Conservation (phyloP, 2,329 filamentous ascomycete genomes). For the Claviceps spartinae region DNA sequence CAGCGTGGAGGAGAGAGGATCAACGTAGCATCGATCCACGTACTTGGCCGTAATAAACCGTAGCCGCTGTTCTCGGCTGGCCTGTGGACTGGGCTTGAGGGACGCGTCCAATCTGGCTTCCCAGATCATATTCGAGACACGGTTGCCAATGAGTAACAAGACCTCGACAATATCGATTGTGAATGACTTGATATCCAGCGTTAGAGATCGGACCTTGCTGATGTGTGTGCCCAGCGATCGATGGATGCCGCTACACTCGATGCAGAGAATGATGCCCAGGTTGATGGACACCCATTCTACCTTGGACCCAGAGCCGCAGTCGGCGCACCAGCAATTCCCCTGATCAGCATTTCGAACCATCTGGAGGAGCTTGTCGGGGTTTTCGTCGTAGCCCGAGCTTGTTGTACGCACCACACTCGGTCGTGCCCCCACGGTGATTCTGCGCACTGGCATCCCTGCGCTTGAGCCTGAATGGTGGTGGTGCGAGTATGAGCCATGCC, state of each 20-base stretch:
- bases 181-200: slow-evolving; percentile 89
- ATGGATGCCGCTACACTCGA: slow-evolving; percentile 96
- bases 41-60: slow-evolving; percentile 95
- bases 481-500: slow-evolving; percentile 37
- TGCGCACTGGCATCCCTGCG: slow-evolving; percentile 53
- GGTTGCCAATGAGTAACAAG: slow-evolving; percentile 79
- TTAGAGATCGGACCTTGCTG: slow-evolving; percentile 90
- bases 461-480: slow-evolving; percentile 31
- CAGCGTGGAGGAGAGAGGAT: slow-evolving; percentile 59
- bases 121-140: slow-evolving; percentile 94
- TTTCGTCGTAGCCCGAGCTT: slow-evolving; percentile 65
- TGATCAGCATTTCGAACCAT: slow-evolving; percentile 81
- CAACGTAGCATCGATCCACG: slow-evolving; percentile 68
- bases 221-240: slow-evolving; percentile 93
- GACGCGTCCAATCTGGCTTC: slow-evolving; percentile 68
- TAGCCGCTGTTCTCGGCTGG: slow-evolving; percentile 80
- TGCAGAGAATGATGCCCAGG: slow-evolving; percentile 87
- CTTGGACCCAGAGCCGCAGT: slow-evolving; percentile 82
- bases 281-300: slow-evolving; percentile 99
- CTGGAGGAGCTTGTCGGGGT: slow-evolving; percentile 74
- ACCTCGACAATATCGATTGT: slow-evolving; percentile 95
- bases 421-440: slow-evolving; percentile 83
- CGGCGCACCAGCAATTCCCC: slow-evolving; percentile 85
- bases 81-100: slow-evolving; percentile 60
- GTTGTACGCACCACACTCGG: slow-evolving; percentile 57